Conservation (phyloP, 225 moss, liverwort and hornwort genomes). For the Polytrichum commune region DNA sequence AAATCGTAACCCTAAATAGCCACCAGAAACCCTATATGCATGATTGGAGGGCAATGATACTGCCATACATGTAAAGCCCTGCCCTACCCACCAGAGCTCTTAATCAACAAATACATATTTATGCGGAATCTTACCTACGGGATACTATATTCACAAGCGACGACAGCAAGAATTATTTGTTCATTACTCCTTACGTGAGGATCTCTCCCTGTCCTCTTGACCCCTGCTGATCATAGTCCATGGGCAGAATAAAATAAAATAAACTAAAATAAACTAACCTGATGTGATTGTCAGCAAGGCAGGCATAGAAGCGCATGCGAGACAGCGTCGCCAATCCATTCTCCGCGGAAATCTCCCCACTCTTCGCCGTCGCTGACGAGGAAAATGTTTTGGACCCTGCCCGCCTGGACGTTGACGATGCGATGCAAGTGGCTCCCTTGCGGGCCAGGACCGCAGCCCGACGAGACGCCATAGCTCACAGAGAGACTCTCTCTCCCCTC, state of each 20-base stretch:
- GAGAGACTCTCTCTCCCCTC: background rate
- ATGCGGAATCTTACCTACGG: too few species aligned
- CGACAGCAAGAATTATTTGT: too few species aligned
- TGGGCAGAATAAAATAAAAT: too few species aligned
- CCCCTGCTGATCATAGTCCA: too few species aligned
- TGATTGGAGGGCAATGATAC: background rate
- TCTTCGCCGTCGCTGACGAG: constrained; percentile 13
- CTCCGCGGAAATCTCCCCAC: constrained; percentile 21
- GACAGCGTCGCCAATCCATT: constrained; percentile 22
- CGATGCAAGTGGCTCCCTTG: constrained; percentile 40
- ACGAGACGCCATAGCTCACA: constrained; percentile 50
- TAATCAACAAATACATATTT: too few species aligned
- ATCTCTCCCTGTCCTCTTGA: too few species aligned
- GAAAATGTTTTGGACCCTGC: constrained; percentile 16
- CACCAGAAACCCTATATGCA: background rate
- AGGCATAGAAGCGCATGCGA: constrained; percentile 9
- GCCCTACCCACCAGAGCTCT: too few species aligned
- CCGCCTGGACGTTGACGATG: constrained; percentile 19
- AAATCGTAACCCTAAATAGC: background rate
- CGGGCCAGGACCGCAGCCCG: constrained; percentile 52
- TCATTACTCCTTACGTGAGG: too few species aligned
- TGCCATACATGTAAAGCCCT: too few species aligned
- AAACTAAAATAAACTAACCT: constrained; percentile 14
- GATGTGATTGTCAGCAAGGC: constrained; percentile 10
- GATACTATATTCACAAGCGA: too few species aligned